Percentiles rank a stretch among this genome's conserved stretches.
Conservation (phyloP, 2,329 filamentous ascomycete species). For the Dendryphion nanum region DNA sequence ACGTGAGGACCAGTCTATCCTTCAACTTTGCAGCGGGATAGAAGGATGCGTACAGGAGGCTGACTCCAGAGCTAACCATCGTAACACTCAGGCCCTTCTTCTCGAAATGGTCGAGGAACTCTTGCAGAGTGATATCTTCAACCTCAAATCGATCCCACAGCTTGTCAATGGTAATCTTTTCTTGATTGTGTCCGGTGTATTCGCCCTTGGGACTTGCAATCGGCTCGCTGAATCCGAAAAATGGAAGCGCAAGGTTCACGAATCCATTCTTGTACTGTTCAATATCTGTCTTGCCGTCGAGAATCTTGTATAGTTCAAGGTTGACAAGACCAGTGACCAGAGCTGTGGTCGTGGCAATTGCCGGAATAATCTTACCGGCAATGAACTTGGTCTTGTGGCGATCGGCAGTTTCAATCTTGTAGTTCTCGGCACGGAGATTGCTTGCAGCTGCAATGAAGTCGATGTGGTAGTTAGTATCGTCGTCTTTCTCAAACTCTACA, state of each 20-base stretch:
- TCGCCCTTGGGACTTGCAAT: conserved; percentile 90
- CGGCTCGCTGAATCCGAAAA: conserved; percentile 98
- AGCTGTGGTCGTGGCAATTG: conserved; percentile 95
- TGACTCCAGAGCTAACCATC: conserved; percentile 98
- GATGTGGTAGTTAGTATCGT: conserved; percentile 96
- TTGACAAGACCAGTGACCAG: conserved; percentile 91
- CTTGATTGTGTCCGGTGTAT: conserved; percentile 74
- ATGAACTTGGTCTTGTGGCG: conserved; percentile 99
- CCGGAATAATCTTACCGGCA: conserved; percentile 98
- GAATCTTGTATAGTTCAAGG: conserved; percentile 91
- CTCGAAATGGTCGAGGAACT: conserved; percentile 81
- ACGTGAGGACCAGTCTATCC: conserved; percentile 73
- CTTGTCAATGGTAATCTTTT: conserved; percentile 82
- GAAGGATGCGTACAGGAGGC: conserved; percentile 90
- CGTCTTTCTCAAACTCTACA: conserved; percentile 98
- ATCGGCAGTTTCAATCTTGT: conserved; percentile 91
- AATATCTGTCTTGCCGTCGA: conserved; percentile 93
- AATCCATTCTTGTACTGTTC: conserved; percentile 99
- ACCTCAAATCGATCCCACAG: conserved; percentile 98
- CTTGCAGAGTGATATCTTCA: conserved; percentile 75
- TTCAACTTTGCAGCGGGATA: conserved; percentile 80
- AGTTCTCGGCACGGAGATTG: conserved; percentile 95
- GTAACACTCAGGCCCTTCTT: conserved; percentile 75
- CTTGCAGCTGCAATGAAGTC: conserved; percentile 98
- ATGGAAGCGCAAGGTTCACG: conserved; percentile 90